Evolutionary conservation across 805 yeast genomes (phyloP).

Genomic region (Yamadazyma akitaensis): DNA sequence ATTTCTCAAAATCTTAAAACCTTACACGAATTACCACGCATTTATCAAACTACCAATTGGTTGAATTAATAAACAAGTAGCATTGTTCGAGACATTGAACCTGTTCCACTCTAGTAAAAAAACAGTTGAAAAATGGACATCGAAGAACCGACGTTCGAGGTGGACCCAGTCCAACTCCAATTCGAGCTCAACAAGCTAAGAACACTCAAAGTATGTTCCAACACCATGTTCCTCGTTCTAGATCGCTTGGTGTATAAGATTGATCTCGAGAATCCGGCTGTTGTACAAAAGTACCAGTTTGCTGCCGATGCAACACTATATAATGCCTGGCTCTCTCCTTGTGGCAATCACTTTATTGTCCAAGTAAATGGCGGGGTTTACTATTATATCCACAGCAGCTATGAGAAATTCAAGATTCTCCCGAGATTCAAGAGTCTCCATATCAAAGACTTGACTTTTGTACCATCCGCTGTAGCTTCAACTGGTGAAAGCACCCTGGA

Average conservation of each 20-base stretch:
- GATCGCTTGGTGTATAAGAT: slow-evolving; percentile 24
- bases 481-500: not conserved
- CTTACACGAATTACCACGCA: not conserved
- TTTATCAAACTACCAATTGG: too few relatives aligned
- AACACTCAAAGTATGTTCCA: slow-evolving; percentile 28
- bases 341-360: slow-evolving; percentile 32
- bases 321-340: slow-evolving; percentile 36
- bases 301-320: slow-evolving; percentile 22
- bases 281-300: slow-evolving; percentile 21
- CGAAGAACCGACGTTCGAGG: slow-evolving; percentile 22
- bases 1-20: not conserved
- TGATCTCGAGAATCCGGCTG: slow-evolving; percentile 34
- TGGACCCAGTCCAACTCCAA: slow-evolving; percentile 40
- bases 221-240: slow-evolving; percentile 32
- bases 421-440: slow-evolving; percentile 30
- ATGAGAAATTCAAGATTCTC: slow-evolving; percentile 30
- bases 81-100: too few relatives aligned
- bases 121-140: not conserved
- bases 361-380: slow-evolving; percentile 23
- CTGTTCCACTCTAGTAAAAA: too few relatives aligned
- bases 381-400: slow-evolving; percentile 31
- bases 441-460: slow-evolving; percentile 20
- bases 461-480: not conserved
- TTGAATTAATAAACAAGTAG: too few relatives aligned
- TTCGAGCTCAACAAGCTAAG: slow-evolving; percentile 28